Conservation (phyloP, 2,329 filamentous ascomycete genomes). For the Alternaria alternata region DNA sequence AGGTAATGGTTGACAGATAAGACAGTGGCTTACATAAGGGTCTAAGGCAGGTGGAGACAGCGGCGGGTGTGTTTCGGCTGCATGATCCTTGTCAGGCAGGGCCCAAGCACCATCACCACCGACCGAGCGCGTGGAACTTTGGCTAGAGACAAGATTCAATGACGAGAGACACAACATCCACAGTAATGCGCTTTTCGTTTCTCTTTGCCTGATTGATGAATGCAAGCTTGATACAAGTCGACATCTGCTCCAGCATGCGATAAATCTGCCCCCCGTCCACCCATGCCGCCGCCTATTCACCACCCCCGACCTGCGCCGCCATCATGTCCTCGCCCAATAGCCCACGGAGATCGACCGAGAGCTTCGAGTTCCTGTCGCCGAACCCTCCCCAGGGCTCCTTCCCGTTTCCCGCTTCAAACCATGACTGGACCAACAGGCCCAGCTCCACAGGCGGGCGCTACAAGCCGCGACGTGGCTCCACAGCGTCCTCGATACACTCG, state of each 20-base stretch:
- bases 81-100: conserved; percentile 12
- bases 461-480: conserved; percentile 75
- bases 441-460: conserved; percentile 58
- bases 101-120: conserved; percentile 19
- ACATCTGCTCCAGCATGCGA: conserved; percentile 16
- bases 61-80: conserved; percentile 16
- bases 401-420: conserved; percentile 66
- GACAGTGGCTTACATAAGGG: conserved; percentile 9
- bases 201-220: neutral
- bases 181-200: conserved; percentile 1
- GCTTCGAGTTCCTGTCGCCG: conserved; percentile 57
- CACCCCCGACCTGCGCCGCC: conserved; percentile 38
- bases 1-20: neutral
- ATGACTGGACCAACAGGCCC: conserved; percentile 61
- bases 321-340: conserved; percentile 53
- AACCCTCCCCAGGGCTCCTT: conserved; percentile 54
- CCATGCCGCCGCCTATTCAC: conserved; percentile 47
- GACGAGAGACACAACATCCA: conserved; percentile 5
- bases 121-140: conserved; percentile 17
- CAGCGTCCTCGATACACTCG: conserved; percentile 86
- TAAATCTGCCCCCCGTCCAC: conserved; percentile 26
- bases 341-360: conserved; percentile 59
- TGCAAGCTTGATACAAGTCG: neutral
- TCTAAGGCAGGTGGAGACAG: conserved; percentile 9
- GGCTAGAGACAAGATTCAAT: conserved; percentile 4